Conservation (phyloP, 2,329 filamentous ascomycete species). For the Xylariaceae sp. region DNA sequence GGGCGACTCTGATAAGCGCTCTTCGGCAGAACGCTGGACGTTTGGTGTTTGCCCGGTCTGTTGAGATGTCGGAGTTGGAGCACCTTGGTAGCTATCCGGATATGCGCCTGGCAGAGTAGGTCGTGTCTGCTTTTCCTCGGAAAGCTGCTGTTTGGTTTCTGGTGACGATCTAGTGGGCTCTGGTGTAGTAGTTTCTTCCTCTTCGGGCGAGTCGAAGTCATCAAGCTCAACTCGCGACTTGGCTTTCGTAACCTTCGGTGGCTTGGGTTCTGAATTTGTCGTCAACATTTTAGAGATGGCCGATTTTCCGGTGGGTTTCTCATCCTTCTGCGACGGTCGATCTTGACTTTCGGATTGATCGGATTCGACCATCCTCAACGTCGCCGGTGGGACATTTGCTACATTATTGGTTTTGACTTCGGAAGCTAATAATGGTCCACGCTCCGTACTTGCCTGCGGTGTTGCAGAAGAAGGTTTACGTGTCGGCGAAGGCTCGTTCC, state of each 20-base stretch:
- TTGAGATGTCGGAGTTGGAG: constrained; percentile 35
- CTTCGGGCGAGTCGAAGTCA: constrained; percentile 66
- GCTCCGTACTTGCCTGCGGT: constrained; percentile 43
- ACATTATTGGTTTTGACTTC: constrained; percentile 52
- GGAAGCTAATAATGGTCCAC: constrained; percentile 30
- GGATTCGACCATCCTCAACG: constrained; percentile 62
- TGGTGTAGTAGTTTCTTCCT: constrained; percentile 38
- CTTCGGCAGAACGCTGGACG: constrained; percentile 36
- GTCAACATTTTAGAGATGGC: constrained; percentile 48
- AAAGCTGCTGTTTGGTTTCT: constrained; percentile 32
- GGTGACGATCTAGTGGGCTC: constrained; percentile 32
- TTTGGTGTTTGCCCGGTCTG: constrained; percentile 39
- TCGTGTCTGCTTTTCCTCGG: constrained; percentile 33
- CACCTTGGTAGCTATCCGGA: constrained; percentile 44
- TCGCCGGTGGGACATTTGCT: constrained; percentile 55
- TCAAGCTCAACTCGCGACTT: constrained; percentile 69
- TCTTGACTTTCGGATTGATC: constrained; percentile 47
- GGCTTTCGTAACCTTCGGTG: constrained; percentile 59
- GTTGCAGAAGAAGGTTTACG: constrained; percentile 41
- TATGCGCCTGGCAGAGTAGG: constrained; percentile 45
- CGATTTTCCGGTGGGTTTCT: constrained; percentile 42
- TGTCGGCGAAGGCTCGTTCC: constrained; percentile 51
- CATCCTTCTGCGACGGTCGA: constrained; percentile 45
- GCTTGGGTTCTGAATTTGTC: constrained; percentile 52
- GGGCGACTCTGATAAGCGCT: constrained; percentile 68